phyloP scores from a whole-genome alignment of 106 monocot genomes.

The Dactylorhiza incarnata region DNA sequence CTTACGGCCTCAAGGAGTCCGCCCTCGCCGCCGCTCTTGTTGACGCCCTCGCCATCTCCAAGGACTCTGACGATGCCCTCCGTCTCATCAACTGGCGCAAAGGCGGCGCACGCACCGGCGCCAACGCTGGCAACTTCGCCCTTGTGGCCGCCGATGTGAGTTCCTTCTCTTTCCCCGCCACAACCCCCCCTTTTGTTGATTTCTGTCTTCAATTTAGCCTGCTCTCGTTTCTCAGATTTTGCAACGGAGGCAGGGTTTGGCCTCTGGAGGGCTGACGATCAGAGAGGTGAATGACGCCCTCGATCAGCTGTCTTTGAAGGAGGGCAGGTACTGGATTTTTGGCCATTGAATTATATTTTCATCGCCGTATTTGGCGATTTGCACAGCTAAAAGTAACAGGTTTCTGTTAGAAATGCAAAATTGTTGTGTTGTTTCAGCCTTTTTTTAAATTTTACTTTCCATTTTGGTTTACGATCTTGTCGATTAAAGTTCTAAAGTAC shows the following conservation, averaged over 20 bases:
- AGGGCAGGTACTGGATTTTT: constrained; percentile 46
- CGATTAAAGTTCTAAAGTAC: no score
- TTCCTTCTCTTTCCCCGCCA: not conserved
- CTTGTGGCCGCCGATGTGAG: constrained; percentile 73
- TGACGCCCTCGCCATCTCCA: constrained; percentile 80
- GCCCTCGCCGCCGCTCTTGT: constrained; percentile 63
- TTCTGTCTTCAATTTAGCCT: not conserved
- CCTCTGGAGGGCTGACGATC: constrained; percentile 74
- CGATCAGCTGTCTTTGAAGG: constrained; percentile 57
- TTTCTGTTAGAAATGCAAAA: not conserved
- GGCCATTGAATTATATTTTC: not conserved
- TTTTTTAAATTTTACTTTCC: not conserved
- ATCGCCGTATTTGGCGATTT: not conserved
- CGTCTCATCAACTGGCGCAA: constrained; percentile 86
- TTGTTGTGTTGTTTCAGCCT: not conserved
- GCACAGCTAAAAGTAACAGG: not conserved
- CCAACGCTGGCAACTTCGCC: constrained; percentile 83
- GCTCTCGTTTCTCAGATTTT: constrained; percentile 41
- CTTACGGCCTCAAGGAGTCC: constrained; percentile 92
- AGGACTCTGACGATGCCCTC: constrained; percentile 81
- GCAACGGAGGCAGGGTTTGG: constrained; percentile 73
- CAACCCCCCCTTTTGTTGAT: not conserved
- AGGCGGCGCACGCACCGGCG: constrained; percentile 67
- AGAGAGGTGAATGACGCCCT: constrained; percentile 82
- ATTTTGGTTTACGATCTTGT: no score